Evolutionary conservation across 75 land plant genomes (phyloP).

Genomic region (Cryptomeria japonica): DNA sequence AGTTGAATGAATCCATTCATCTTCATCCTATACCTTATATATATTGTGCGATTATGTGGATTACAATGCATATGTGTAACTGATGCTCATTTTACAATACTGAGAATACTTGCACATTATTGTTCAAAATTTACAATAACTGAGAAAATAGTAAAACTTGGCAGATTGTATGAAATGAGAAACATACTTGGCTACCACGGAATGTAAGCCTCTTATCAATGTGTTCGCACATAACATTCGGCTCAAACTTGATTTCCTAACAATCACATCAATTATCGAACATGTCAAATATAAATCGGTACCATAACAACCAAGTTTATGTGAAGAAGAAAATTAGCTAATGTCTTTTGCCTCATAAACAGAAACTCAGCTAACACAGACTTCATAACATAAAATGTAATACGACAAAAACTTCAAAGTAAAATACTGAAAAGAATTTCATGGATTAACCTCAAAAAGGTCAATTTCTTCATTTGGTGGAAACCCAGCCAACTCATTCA

Average conservation of each 20-base stretch:
- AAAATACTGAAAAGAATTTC: neutral
- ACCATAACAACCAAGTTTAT: neutral
- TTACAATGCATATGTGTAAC: neutral
- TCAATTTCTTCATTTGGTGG: slow-evolving; percentile 82
- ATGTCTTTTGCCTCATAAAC: neutral
- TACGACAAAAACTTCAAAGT: neutral
- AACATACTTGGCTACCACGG: slow-evolving; percentile 72
- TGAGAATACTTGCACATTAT: neutral
- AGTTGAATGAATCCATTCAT: no score
- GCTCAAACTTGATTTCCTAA: slow-evolving; percentile 99
- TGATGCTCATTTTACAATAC: neutral
- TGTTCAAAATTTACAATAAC: neutral
- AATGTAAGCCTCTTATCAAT: slow-evolving; percentile 79
- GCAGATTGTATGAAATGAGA: neutral
- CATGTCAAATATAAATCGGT: neutral
- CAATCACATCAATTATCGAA: neutral
- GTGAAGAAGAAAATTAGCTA: neutral
- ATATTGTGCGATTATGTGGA: neutral
- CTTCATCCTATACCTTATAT: no score
- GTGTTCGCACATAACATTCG: slow-evolving; percentile 94
- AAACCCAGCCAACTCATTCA: slow-evolving; percentile 93
- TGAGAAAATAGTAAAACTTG: neutral
- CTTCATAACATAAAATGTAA: neutral
- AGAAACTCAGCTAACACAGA: neutral
- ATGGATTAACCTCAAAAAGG: slow-evolving; percentile 71